These are phyloP conservation scores for Heimioporus sp. DNA, from an alignment of 768 basidiomycete genomes.

Conservation along the genomic window DNA sequence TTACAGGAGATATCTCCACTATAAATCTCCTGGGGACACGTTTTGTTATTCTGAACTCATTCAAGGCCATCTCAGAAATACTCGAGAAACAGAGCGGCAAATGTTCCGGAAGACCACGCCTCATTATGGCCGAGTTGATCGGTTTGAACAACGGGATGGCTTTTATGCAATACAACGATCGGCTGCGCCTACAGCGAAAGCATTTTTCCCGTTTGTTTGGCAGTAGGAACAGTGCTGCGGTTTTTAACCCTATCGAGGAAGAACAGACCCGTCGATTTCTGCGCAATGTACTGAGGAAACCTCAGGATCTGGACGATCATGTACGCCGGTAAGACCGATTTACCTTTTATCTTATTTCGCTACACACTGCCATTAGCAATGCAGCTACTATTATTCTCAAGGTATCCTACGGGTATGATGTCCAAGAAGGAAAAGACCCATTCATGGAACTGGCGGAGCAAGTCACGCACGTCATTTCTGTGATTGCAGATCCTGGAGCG, in stretches of 20 bases:
- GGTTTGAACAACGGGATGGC: slow-evolving; percentile 1
- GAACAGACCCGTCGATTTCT: slow-evolving; percentile 18
- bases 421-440: slow-evolving; percentile 34
- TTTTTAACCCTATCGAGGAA: slow-evolving; percentile 17
- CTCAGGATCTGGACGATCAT: slow-evolving; percentile 11
- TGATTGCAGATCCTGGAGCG: slow-evolving; percentile 2
- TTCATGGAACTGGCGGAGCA: slow-evolving; percentile 31
- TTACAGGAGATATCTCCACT: slow-evolving; percentile 16
- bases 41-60: slow-evolving; percentile 49
- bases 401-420: slow-evolving; percentile 41
- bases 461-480: slow-evolving; percentile 15
- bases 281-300: slow-evolving; percentile 10
- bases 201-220: slow-evolving; percentile 7
- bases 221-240: slow-evolving; percentile 2
- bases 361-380: background rate
- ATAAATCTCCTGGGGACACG: slow-evolving; percentile 40
- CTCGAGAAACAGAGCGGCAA: slow-evolving; percentile 54
- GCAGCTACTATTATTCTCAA: slow-evolving; percentile 33
- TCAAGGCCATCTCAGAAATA: slow-evolving; percentile 43
- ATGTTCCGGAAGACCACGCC: slow-evolving; percentile 37
- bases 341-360: background rate
- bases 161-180: slow-evolving; percentile 10
- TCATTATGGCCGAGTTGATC: slow-evolving; percentile 23
- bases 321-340: slow-evolving; percentile 20
- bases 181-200: slow-evolving; percentile 15